Percentiles rank a stretch among this genome's conserved stretches.
These are phyloP conservation scores for Boletellus sp. DNA, from an alignment of 768 basidiomycete species.

Conservation along the genomic window DNA sequence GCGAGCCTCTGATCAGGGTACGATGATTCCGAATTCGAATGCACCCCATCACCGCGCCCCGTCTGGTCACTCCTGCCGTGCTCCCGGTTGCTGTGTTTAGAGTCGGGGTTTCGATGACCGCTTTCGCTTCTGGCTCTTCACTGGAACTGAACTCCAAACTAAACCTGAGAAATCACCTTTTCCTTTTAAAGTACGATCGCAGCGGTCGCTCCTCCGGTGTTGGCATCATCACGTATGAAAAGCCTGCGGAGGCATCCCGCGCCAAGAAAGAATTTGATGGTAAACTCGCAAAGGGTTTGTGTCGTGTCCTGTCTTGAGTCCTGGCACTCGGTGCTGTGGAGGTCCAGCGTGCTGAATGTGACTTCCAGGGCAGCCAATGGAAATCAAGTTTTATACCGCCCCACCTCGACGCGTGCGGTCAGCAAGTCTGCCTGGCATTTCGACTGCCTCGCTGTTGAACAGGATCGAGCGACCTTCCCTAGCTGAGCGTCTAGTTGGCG, in stretches of 20 bases:
- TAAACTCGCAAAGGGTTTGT: constrained; percentile 79
- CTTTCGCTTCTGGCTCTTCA: constrained; percentile 43
- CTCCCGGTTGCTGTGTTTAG: constrained; percentile 25
- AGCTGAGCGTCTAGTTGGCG: constrained; percentile 56
- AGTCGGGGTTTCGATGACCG: constrained; percentile 31
- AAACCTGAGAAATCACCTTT: constrained; percentile 53
- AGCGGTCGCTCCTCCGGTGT: constrained; percentile 89
- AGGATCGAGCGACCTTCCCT: constrained; percentile 75
- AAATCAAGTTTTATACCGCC: constrained; percentile 55
- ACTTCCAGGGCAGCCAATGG: constrained; percentile 73
- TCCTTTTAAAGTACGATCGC: constrained; percentile 81
- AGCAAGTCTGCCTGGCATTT: constrained; percentile 38
- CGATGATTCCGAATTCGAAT: constrained; percentile 52
- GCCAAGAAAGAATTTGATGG: constrained; percentile 86
- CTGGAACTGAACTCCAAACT: constrained; percentile 42
- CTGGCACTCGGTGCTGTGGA: too few species aligned
- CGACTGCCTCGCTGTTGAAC: constrained; percentile 62
- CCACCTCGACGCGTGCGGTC: constrained; percentile 47
- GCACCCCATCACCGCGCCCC: constrained; percentile 31
- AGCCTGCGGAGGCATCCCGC: constrained; percentile 68
- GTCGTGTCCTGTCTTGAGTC: background rate
- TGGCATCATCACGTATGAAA: constrained; percentile 79
- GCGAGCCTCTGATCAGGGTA: constrained; percentile 95
- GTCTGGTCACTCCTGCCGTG: constrained; percentile 34
- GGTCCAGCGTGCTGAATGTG: constrained; percentile 1